Evolutionary conservation across 192 early-diverging fungal species (phyloP).

Genomic region (Bifiguratus adelaidae): DNA sequence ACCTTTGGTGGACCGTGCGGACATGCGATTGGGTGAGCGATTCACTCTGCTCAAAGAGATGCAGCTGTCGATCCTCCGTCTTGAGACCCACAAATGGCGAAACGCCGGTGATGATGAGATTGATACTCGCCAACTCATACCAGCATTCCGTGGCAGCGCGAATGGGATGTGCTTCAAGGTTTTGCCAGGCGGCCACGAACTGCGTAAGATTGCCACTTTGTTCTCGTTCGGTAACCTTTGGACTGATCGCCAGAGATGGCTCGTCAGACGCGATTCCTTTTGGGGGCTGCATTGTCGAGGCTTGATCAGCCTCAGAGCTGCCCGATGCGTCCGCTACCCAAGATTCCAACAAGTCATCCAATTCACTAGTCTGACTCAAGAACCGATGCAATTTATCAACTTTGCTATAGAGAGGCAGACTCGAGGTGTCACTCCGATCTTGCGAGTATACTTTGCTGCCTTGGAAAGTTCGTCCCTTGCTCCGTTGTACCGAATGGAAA

Average conservation of each 20-base stretch:
- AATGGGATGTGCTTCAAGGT: conserved; percentile 4
- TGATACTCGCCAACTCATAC: conserved; percentile 34
- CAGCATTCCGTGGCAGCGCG: conserved; percentile 25
- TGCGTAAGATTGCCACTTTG: conserved; percentile 10
- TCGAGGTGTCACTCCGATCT: conserved; percentile 7
- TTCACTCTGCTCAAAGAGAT: too few species aligned
- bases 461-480: too few species aligned
- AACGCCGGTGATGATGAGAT: conserved; percentile 15
- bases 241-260: too few species aligned
- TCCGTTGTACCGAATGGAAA: too few species aligned
- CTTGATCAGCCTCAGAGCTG: too few species aligned
- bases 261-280: too few species aligned
- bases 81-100: background rate
- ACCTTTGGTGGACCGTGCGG: too few species aligned
- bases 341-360: conserved; percentile 31
- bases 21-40: too few species aligned
- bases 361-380: conserved; percentile 27
- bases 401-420: conserved; percentile 34
- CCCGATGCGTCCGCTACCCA: too few species aligned
- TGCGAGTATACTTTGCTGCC: background rate
- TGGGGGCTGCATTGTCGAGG: too few species aligned
- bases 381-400: conserved; percentile 33
- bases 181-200: conserved; percentile 18
- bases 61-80: too few species aligned
- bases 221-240: too few species aligned